Conservation (phyloP, 352 stramenopile genomes). For the Lagenidium giganteum region DNA sequence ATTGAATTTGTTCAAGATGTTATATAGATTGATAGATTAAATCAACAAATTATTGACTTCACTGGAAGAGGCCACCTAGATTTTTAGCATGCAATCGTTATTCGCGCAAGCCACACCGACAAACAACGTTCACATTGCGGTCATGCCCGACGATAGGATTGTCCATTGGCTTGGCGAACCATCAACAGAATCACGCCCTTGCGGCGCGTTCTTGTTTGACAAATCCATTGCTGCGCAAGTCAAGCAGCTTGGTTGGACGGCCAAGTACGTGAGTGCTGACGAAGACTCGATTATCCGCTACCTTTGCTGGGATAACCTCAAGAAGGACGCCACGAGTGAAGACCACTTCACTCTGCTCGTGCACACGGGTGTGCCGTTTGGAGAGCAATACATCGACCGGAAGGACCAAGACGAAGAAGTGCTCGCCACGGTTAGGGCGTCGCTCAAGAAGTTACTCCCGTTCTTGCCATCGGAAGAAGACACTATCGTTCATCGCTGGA, state of each 20-base stretch:
- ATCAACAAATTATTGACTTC: too few relatives aligned
- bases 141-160: too few relatives aligned
- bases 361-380: constrained; percentile 64
- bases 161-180: too few relatives aligned
- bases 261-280: constrained; percentile 46
- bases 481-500: constrained; percentile 55
- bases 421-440: constrained; percentile 37
- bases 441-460: constrained; percentile 44
- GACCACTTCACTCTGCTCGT: constrained; percentile 36
- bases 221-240: constrained; percentile 26
- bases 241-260: constrained; percentile 46
- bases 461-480: constrained; percentile 44
- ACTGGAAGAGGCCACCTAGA: too few relatives aligned
- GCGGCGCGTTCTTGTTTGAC: constrained; percentile 62
- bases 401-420: constrained; percentile 49
- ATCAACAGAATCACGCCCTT: too few relatives aligned
- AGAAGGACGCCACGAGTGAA: constrained; percentile 26
- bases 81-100: too few relatives aligned
- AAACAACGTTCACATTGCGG: too few relatives aligned
- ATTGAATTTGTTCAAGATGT: too few relatives aligned
- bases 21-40: too few relatives aligned
- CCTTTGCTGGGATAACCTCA: constrained; percentile 73
- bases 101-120: too few relatives aligned
- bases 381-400: constrained; percentile 49
- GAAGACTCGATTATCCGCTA: constrained; percentile 70